Conservation (phyloP, 169 alveolate species). For the Theileria luwenshuni region DNA sequence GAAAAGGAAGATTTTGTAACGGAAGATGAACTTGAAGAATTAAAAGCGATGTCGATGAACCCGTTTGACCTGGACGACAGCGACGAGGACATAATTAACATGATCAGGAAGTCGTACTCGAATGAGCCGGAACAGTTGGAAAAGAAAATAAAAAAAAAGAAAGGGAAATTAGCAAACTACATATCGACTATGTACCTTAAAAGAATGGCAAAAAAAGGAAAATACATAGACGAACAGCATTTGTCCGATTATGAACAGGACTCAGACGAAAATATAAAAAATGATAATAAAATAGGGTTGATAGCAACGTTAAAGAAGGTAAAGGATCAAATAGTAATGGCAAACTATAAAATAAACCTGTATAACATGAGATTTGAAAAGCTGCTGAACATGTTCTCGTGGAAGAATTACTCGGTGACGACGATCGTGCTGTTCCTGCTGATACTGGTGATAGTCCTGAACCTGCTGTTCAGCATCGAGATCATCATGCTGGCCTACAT, state of each 20-base stretch:
- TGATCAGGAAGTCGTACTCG: constrained; percentile 14
- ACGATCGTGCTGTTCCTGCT: constrained; percentile 35
- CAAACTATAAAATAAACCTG: constrained; percentile 57
- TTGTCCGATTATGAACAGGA: constrained; percentile 27
- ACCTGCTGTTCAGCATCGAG: constrained; percentile 41
- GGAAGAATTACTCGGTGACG: constrained; percentile 54
- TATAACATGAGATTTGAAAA: constrained; percentile 54
- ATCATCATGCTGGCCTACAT: constrained; percentile 38
- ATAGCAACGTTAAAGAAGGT: constrained; percentile 62
- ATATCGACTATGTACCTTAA: constrained; percentile 11
- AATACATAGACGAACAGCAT: constrained; percentile 16
- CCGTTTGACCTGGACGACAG: constrained; percentile 18
- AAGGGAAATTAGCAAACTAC: constrained; percentile 9
- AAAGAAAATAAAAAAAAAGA: constrained; percentile 13
- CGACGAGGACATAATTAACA: constrained; percentile 14
- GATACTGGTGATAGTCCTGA: constrained; percentile 17
- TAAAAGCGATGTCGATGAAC: constrained; percentile 11
- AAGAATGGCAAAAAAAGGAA: constrained; percentile 23
- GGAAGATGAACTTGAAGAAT: constrained; percentile 10
- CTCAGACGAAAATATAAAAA: constrained; percentile 20
- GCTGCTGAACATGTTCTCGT: constrained; percentile 63
- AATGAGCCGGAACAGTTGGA: neutral
- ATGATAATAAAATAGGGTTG: constrained; percentile 32
- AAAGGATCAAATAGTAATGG: constrained; percentile 53
- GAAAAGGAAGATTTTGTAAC: neutral